Evolutionary conservation across 345 rosid species (phyloP), one percentile per base, ranked within the genome.

Genomic region (Brassica nigra): DNA sequence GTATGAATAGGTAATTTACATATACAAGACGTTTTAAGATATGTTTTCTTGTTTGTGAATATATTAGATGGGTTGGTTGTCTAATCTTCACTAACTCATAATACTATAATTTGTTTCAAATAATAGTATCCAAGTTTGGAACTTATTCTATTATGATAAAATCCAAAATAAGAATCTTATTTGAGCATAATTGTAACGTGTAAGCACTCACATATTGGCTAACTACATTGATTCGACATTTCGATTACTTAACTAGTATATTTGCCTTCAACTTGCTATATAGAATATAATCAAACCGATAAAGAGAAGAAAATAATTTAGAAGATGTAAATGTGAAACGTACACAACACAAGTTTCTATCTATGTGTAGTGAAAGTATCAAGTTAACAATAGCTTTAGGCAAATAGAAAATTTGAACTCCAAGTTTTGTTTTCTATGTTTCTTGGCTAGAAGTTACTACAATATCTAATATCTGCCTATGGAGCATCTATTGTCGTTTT

Each of bases 61-160:
- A 42, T 70, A 33, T 29, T 71, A 66, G 74, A 66, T 73, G 63
- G 69, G 82, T 73, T 79, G 69, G 82, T 73, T 59, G 44, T 79
- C 78, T 70, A 80, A 74, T 61, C 36, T 62, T 62, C 55, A 68
- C 78, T 80, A 74, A 80, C 78, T 68, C 70, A 36, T 28, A 47
- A 34, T 70, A 33, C 33, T 23, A 23, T 27, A n/a, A 10, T 59
- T 59, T 59, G 5, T 55, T 59, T 59, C n/a, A 59, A 59, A 23
- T 9, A 66, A 34, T 16, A 16, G 27, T 54, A 54, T 54, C 27
- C 61, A 15, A 54, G 2, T 18, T 59, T 52, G 57, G 7, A 52
- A n/a, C 20, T 54, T 54, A 54, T 54, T 54, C 61, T 54, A 54
- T 73, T 3, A n/a, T 42, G 39, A 67, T 66, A 6, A 67, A 57